Evolutionary conservation across 768 basidiomycete species (phyloP), one percentile per base, ranked within the genome.

Genomic region (Albatrellus ellisii): DNA sequence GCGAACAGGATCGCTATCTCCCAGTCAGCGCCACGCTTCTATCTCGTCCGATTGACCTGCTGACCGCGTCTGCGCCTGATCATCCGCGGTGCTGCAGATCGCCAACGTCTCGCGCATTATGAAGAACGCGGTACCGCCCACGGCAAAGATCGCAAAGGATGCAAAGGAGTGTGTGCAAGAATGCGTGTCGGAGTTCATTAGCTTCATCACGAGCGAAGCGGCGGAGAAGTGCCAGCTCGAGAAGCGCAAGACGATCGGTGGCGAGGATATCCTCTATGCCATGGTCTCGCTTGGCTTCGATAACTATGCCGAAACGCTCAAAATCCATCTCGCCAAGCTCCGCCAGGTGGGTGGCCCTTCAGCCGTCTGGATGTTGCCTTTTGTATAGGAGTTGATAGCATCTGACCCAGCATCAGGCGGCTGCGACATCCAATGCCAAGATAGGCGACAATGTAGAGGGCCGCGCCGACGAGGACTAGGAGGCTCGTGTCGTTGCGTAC

Each of bases 131-230:
- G 79, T 97, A 2, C 92, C 94, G 0, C 65, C 78, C 0, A 83
- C 83, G 15, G 88, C 94, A 32, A 98, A 98, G 65, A 94, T 97
- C 54, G 86, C 88, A 6, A 97, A 97, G 60, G 94, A 98, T 61
- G 91, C 91, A 34, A 98, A 98, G 59, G 94, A 98, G 63, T 91
- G 88, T 62, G 89, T 97, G 32, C 94, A 98, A 59, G 94, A 97
- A 63, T 95, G 92, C 62, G 89, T 95, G 43, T 90, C 86, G 32
- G 94, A 98, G 65, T 98, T 95, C 68, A 97, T 98, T 60, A 80
- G 79, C 52, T 98, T 98, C 71, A 90, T 98, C 65, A 95, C 92
- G 22, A 86, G 81, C 33, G 94, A 98, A 60, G 94, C 94, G 4
- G 89, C 88, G 12, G 94, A 97, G 61, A 89, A 89, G 55, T 92